phyloP scores from a whole-genome alignment of 345 rosid genomes.

The Brassica juncea region DNA sequence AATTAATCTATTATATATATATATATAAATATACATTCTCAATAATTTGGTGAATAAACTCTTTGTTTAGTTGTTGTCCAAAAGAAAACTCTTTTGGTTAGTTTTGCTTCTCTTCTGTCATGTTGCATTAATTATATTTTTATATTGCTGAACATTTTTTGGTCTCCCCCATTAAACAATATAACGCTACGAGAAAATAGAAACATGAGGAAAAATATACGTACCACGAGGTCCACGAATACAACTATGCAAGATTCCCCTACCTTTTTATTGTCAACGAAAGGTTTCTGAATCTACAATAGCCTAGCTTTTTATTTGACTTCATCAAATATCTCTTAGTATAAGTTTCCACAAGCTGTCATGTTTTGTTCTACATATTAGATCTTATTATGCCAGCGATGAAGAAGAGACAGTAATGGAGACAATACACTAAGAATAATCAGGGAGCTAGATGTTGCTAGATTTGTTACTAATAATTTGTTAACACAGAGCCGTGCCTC shows the following conservation, averaged over 20 bases:
- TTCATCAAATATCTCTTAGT: constrained; percentile 14
- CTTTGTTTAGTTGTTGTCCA: constrained; percentile 1
- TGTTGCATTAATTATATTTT: constrained; percentile 14
- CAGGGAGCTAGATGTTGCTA: constrained; percentile 1
- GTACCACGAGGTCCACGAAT: constrained; percentile 33
- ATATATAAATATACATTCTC: not conserved
- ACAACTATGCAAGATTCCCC: constrained; percentile 10
- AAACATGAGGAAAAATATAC: constrained; percentile 19
- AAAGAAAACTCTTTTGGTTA: constrained; percentile 7
- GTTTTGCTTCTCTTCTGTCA: constrained; percentile 30
- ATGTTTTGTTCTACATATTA: constrained; percentile 25
- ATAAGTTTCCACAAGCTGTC: constrained; percentile 28
- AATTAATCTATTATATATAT: not conserved
- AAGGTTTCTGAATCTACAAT: constrained; percentile 32
- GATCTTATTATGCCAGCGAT: constrained; percentile 16
- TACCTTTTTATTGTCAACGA: constrained; percentile 6
- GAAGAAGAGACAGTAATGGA: constrained; percentile 25
- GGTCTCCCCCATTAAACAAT: constrained; percentile 17
- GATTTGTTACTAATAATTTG: constrained; percentile 2
- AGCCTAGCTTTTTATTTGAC: constrained; percentile 3
- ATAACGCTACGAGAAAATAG: constrained; percentile 5
- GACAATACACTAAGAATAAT: constrained; percentile 16
- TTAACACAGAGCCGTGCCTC: not conserved
- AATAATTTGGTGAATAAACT: constrained; percentile 24
- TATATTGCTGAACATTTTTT: constrained; percentile 6